These are phyloP conservation scores for Alternaria atra DNA, from an alignment of 2,329 filamentous ascomycete genomes.

Conservation along the genomic window DNA sequence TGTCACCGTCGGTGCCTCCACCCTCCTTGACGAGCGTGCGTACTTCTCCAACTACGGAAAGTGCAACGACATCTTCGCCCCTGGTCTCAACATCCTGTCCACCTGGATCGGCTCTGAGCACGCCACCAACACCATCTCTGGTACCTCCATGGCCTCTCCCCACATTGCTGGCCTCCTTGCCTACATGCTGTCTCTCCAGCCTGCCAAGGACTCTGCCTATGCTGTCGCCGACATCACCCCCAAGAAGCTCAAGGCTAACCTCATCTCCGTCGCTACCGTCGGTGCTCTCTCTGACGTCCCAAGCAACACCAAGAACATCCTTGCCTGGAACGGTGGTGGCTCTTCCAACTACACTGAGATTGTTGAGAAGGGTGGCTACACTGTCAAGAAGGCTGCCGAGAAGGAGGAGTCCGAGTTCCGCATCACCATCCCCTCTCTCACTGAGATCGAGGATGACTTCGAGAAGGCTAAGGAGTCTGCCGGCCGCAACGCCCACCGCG, in stretches of 20 bases:
- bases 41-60: slow-evolving; percentile 99
- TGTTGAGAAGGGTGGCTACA: slow-evolving; percentile 76
- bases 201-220: slow-evolving; percentile 87
- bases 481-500: slow-evolving; percentile 52
- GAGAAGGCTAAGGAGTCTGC: slow-evolving; percentile 49
- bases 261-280: slow-evolving; percentile 83
- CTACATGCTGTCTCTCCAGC: slow-evolving; percentile 97
- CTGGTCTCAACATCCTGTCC: slow-evolving; percentile 94
- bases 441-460: slow-evolving; percentile 48
- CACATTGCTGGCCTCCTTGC: slow-evolving; percentile 96
- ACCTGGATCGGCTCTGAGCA: slow-evolving; percentile 98
- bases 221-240: slow-evolving; percentile 89
- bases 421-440: slow-evolving; percentile 50
- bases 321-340: slow-evolving; percentile 99
- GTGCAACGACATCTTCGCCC: slow-evolving; percentile 99
- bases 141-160: slow-evolving; percentile 98
- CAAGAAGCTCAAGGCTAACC: slow-evolving; percentile 88
- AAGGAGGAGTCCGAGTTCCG: slow-evolving; percentile 50
- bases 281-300: slow-evolving; percentile 84
- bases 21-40: slow-evolving; percentile 91
- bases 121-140: slow-evolving; percentile 98
- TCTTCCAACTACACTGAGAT: slow-evolving; percentile 90
- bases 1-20: slow-evolving; percentile 94
- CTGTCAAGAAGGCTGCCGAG: slow-evolving; percentile 52
- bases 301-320: slow-evolving; percentile 86